Evolutionary conservation across 345 rosid genomes (phyloP).

Genomic region (Ricinus communis): DNA sequence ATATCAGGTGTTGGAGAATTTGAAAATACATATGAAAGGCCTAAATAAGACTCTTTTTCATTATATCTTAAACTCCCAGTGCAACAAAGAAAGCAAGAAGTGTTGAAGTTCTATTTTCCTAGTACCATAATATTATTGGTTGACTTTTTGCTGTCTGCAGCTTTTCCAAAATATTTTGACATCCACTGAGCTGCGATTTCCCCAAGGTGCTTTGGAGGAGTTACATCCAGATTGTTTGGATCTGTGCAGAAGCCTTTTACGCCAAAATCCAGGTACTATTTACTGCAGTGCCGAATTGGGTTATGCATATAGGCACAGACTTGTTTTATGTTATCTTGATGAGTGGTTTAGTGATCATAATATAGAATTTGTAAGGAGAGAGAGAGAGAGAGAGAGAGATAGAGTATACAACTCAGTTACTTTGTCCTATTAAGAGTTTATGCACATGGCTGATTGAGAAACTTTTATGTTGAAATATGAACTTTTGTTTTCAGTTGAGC

Average conservation of each 20-base stretch:
- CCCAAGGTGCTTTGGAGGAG: slow-evolving; percentile 49
- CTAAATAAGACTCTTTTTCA: background rate
- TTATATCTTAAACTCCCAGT: slow-evolving; percentile 15
- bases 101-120: slow-evolving; percentile 8
- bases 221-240: slow-evolving; percentile 73
- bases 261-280: slow-evolving; percentile 59
- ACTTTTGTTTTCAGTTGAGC: slow-evolving; percentile 52
- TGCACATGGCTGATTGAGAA: background rate
- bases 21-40: background rate
- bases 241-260: slow-evolving; percentile 69
- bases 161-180: slow-evolving; percentile 72
- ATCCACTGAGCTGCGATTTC: slow-evolving; percentile 69
- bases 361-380: background rate
- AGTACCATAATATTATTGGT: slow-evolving; percentile 3
- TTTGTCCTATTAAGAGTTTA: slow-evolving; percentile 1
- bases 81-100: background rate
- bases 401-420: background rate
- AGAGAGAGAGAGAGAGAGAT: background rate
- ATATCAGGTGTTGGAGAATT: slow-evolving; percentile 47
- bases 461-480: background rate
- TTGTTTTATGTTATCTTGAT: background rate
- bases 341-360: no score
- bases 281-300: background rate
- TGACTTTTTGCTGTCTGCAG: slow-evolving; percentile 41
- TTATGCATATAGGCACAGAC: background rate